Conservation (phyloP, 2,329 filamentous ascomycete species). For the Sarocladiaceae sp. region DNA sequence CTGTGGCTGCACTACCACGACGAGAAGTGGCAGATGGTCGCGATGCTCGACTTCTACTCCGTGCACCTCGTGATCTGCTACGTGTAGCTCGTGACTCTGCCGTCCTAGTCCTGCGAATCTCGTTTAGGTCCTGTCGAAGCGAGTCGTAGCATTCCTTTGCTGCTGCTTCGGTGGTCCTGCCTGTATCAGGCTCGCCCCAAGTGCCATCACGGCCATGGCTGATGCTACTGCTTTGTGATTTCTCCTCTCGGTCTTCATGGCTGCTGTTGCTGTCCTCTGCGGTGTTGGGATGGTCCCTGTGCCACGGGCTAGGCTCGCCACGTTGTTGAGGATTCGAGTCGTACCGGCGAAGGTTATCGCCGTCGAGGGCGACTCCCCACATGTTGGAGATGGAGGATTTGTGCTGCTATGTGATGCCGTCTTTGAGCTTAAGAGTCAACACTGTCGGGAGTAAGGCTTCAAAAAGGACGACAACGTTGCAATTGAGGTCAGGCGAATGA, state of each 20-base stretch:
- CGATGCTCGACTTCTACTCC: slow-evolving; percentile 1
- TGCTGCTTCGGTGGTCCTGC: slow-evolving; percentile 26
- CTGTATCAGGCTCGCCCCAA: slow-evolving; percentile 33
- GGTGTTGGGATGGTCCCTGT: not conserved
- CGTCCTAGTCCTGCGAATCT: slow-evolving; percentile 29
- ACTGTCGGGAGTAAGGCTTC: not conserved
- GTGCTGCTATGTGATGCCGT: too few relatives aligned
- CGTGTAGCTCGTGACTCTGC: slow-evolving; percentile 26
- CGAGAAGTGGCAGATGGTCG: not conserved
- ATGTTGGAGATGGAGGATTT: slow-evolving; percentile 16
- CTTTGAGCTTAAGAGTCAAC: too few relatives aligned
- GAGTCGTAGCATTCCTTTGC: slow-evolving; percentile 32
- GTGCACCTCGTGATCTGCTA: not conserved
- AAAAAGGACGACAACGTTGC: too few relatives aligned
- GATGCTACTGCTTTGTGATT: slow-evolving; percentile 13
- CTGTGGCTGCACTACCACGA: not conserved
- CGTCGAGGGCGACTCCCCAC: slow-evolving; percentile 27
- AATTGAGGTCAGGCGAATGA: too few relatives aligned
- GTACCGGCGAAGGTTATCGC: slow-evolving; percentile 26
- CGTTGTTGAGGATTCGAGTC: slow-evolving; percentile 25
- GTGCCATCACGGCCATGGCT: slow-evolving; percentile 21
- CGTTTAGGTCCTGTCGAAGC: slow-evolving; percentile 28
- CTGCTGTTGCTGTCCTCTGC: slow-evolving; percentile 9
- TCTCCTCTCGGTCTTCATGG: slow-evolving; percentile 15
- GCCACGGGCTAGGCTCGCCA: slow-evolving; percentile 4